Conservation (phyloP, 306 rosid species). For the Arachis stenosperma region DNA sequence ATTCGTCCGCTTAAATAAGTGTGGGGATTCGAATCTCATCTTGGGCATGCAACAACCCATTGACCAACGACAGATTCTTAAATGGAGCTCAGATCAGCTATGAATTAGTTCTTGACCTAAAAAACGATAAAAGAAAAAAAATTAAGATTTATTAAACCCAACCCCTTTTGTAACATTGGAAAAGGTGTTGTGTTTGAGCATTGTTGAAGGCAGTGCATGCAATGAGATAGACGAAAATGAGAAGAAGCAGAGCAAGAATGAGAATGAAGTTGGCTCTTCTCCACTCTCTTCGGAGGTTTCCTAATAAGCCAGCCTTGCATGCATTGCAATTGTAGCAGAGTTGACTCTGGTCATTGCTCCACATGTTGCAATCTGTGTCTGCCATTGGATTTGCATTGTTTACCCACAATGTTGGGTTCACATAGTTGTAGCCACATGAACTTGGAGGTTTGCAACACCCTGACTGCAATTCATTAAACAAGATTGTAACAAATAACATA, state of each 20-base stretch:
- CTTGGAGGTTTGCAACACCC: constrained; percentile 87
- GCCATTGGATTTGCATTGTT: constrained; percentile 62
- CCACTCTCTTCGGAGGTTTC: constrained; percentile 78
- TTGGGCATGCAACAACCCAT: too few species aligned
- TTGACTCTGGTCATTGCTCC: constrained; percentile 77
- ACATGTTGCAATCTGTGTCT: constrained; percentile 67
- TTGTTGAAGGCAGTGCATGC: constrained; percentile 85
- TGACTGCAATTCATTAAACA: constrained; percentile 48
- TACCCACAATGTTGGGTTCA: constrained; percentile 69
- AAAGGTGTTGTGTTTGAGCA: constrained; percentile 76
- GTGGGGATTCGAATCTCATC: too few species aligned
- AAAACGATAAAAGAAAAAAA: too few species aligned
- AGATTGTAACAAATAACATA: not conserved
- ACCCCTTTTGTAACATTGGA: constrained; percentile 73
- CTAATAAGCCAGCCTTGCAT: constrained; percentile 81
- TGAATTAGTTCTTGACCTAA: too few species aligned
- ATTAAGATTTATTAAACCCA: constrained; percentile 48
- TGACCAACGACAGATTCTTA: too few species aligned
- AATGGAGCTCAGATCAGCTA: too few species aligned
- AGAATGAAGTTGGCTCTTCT: constrained; percentile 70
- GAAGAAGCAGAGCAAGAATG: constrained; percentile 65
- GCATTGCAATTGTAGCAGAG: constrained; percentile 76
- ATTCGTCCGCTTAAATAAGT: too few species aligned
- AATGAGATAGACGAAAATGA: constrained; percentile 67
- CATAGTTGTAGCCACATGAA: constrained; percentile 62